Evolutionary conservation across 2,329 filamentous ascomycete species (phyloP), one percentile per base, ranked within the genome.

Genomic region (Ophiostoma populinum): DNA sequence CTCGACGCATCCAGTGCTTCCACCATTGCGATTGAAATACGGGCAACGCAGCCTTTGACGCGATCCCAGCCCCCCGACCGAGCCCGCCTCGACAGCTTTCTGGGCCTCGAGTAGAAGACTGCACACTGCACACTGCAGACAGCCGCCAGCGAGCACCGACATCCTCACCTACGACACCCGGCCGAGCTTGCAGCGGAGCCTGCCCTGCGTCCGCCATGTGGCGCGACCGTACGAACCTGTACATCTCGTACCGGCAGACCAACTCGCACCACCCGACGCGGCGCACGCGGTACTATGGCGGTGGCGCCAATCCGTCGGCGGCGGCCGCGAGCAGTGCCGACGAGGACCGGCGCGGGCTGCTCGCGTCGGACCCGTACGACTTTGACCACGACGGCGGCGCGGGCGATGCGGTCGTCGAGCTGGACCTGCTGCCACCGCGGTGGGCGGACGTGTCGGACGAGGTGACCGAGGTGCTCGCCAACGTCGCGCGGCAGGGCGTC

Each of bases 201-300:
- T 43, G 41, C 47, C 46, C 42, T 52, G 59, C 61, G 63, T 67
- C 67, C 74, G 77, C 70, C 63, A 92, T 93, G 83, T 98, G 86
- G 86, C 83, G 90, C 65, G 90, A 98, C 69, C 80, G 90, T 61
- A 98, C 90, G 48, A 98, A 95, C 56, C 80, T 98, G 85, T 94
- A 92, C 57, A 90, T 98, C 55, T 95, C 90, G 57, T 98, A 95
- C 67, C 86, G 90, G 51, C 90, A 98, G 63, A 95, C 87, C 50
- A 95, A 94, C 59, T 75, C 85, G 49, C 90, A 95, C 57, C 86
- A 94, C 55, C 90, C 90, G 36, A 71, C 75, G 41, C 86, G 92
- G 60, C 83, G 85, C 59, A 73, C 75, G 46, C 76, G 76, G 49
- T 80, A 41, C 40, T 39, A 79, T 60, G 61, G 65, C 40, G 56